Evolutionary conservation across 2,329 filamentous ascomycete species (phyloP).

Genomic region (Talaromyces sp.): DNA sequence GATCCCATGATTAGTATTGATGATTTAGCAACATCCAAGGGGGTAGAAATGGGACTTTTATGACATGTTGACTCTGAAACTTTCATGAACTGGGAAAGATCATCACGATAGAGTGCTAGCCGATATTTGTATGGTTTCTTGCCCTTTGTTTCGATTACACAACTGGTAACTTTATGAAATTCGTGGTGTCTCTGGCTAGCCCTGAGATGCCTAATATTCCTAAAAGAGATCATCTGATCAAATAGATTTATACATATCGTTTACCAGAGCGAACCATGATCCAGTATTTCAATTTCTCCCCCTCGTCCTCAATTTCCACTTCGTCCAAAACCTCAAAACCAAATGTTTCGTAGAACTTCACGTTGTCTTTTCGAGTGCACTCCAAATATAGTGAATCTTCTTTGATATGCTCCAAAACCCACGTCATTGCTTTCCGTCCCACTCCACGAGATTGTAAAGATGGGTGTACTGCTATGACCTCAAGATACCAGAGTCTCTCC

Average conservation of each 20-base stretch:
- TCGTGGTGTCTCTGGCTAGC: too few species aligned
- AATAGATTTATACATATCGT: not conserved
- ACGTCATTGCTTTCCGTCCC: conserved; percentile 20
- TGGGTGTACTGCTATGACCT: conserved; percentile 31
- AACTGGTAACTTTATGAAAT: too few species aligned
- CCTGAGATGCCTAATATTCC: too few species aligned
- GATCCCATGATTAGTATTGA: conserved; percentile 21
- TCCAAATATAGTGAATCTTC: conserved; percentile 23
- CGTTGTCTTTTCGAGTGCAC: conserved; percentile 24
- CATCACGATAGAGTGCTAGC: too few species aligned
- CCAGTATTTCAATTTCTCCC: conserved; percentile 22
- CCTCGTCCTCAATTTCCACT: conserved; percentile 19
- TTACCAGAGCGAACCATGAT: conserved; percentile 22
- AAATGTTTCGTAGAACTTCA: conserved; percentile 26
- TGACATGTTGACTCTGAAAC: conserved; percentile 10
- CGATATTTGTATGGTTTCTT: too few species aligned
- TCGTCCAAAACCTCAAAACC: conserved; percentile 27
- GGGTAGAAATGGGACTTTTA: conserved; percentile 31
- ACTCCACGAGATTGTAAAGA: conserved; percentile 27
- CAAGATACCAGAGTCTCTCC: conserved; percentile 29
- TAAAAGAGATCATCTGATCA: too few species aligned
- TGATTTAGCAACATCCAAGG: conserved; percentile 21
- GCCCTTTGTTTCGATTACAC: too few species aligned
- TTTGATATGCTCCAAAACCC: conserved; percentile 14
- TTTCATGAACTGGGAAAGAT: too few species aligned